Evolutionary conservation across 208 protist species (phyloP).

Genomic region (Histomonas meleagridis): DNA sequence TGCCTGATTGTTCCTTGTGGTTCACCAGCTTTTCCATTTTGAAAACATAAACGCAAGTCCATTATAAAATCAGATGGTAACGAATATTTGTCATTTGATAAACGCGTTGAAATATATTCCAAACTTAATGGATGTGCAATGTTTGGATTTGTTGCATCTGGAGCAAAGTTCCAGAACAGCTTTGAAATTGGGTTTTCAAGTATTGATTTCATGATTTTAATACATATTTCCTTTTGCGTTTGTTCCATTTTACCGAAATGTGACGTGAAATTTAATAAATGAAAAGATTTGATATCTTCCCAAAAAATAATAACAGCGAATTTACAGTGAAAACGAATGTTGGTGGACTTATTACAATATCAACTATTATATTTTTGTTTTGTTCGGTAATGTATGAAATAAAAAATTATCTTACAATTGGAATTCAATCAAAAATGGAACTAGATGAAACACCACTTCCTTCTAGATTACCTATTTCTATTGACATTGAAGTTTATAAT

Average conservation of each 20-base stretch:
- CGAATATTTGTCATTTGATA: background rate
- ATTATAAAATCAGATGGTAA: background rate
- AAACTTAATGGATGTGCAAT: background rate
- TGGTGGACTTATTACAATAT: background rate
- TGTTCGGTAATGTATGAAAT: background rate
- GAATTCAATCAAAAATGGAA: background rate
- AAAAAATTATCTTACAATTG: background rate
- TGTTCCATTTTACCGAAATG: no score
- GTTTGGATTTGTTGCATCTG: background rate
- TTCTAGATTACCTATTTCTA: background rate
- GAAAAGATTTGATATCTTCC: conserved; percentile 30
- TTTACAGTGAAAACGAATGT: background rate
- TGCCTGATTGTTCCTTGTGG: background rate
- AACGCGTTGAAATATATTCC: background rate
- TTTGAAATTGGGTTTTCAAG: background rate
- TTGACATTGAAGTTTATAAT: background rate
- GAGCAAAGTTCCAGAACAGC: background rate
- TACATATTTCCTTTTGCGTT: background rate
- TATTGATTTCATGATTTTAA: background rate
- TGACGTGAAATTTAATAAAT: no score
- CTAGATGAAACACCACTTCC: background rate
- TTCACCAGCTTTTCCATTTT: background rate
- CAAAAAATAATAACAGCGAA: background rate
- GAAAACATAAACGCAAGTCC: background rate
- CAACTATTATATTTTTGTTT: background rate